A percentile compares a stretch with the other conserved stretches of the same genome.
phyloP scores from a whole-genome alignment of 2,329 filamentous ascomycete genomes.

The Tolypocladium guangdongense region DNA sequence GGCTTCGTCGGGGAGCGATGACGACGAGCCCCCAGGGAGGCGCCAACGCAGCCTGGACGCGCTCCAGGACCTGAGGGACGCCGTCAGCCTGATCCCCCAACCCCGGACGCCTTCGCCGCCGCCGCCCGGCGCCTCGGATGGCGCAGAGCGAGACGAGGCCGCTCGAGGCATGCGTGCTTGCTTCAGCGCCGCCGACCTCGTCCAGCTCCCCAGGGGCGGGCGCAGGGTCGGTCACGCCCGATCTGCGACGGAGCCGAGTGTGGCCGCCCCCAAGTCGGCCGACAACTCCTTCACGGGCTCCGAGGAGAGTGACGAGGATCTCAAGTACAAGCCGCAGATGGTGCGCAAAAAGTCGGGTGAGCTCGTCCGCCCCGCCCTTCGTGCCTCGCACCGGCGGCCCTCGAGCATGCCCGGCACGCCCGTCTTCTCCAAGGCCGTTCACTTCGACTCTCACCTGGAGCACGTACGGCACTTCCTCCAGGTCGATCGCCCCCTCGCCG shows the following conservation, averaged over 20 bases:
- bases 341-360: constrained; percentile 98
- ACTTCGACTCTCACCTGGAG: constrained; percentile 94
- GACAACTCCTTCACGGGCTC: constrained; percentile 41
- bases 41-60: constrained; percentile 40
- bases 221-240: constrained; percentile 39
- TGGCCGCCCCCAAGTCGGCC: constrained; percentile 32
- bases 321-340: constrained; percentile 69
- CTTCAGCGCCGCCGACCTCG: constrained; percentile 35
- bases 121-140: not conserved
- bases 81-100: constrained; percentile 65
- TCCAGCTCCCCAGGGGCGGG: constrained; percentile 26
- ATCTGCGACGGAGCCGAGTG: constrained; percentile 44
- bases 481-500: constrained; percentile 86
- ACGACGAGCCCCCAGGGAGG: constrained; percentile 49
- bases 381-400: constrained; percentile 69
- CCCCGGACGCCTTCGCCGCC: constrained; percentile 32
- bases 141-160: not conserved
- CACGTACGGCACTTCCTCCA: constrained; percentile 94
- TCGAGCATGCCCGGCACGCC: constrained; percentile 97
- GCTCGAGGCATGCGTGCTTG: constrained; percentile 28
- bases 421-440: constrained; percentile 92
- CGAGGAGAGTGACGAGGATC: constrained; percentile 50
- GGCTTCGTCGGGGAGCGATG: constrained; percentile 68
- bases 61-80: constrained; percentile 64
- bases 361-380: constrained; percentile 82